Percentiles rank a stretch among this genome's conserved stretches.
phyloP scores from a whole-genome alignment of 2,329 filamentous ascomycete genomes.

The Ophioceras dolichostomum region DNA sequence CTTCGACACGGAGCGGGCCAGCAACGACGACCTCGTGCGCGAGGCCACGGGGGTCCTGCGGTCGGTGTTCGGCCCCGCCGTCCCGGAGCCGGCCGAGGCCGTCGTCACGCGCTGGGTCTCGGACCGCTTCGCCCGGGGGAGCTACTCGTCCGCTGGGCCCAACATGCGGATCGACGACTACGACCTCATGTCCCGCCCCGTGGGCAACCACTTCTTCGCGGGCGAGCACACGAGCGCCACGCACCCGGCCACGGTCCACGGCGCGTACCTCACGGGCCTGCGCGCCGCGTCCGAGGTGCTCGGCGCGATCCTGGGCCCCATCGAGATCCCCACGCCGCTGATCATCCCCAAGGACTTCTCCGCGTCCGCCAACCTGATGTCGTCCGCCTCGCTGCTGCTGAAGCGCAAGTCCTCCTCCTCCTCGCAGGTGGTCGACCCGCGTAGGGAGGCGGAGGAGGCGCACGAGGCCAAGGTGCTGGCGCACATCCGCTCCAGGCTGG shows the following conservation, averaged over 20 bases:
- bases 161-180: conserved; percentile 79
- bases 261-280: conserved; percentile 87
- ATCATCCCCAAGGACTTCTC: conserved; percentile 50
- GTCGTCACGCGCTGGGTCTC: conserved; percentile 88
- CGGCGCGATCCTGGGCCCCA: conserved; percentile 67
- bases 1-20: conserved; percentile 68
- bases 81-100: conserved; percentile 71
- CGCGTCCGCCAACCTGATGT: conserved; percentile 4
- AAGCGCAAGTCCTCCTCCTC: conserved; percentile 37
- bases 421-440: conserved; percentile 14
- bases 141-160: conserved; percentile 87
- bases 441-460: conserved; percentile 38
- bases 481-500: conserved; percentile 45
- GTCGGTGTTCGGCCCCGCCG: conserved; percentile 57
- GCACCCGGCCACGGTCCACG: conserved; percentile 93
- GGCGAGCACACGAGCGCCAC: conserved; percentile 94
- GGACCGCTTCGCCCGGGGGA: conserved; percentile 84
- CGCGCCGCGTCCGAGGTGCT: conserved; percentile 81
- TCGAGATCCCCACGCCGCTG: conserved; percentile 64
- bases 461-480: conserved; percentile 43
- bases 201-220: conserved; percentile 88
- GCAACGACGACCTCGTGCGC: conserved; percentile 61
- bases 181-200: conserved; percentile 71
- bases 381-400: conserved; percentile 15
- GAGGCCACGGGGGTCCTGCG: conserved; percentile 73